phyloP scores from a whole-genome alignment of 257 asterid genomes.

The Apocynum venetum region DNA sequence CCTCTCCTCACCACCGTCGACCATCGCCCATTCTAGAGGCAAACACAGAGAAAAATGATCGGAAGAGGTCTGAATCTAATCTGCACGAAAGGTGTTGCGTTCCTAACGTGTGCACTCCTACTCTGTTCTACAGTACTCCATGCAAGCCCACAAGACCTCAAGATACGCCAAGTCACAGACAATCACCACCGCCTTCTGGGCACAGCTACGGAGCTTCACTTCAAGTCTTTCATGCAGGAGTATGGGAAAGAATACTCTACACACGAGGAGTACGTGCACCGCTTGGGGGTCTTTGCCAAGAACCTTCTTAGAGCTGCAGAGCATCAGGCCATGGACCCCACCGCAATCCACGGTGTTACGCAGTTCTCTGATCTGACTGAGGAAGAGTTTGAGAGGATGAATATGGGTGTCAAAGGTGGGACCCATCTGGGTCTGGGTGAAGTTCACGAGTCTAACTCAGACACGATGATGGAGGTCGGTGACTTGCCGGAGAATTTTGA shows the following conservation, averaged over 20 bases:
- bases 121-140: background rate
- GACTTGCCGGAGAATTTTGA: constrained; percentile 81
- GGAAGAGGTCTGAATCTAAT: constrained; percentile 34
- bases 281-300: constrained; percentile 68
- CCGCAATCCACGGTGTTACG: constrained; percentile 81
- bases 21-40: background rate
- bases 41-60: background rate
- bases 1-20: background rate
- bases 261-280: constrained; percentile 71
- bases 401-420: constrained; percentile 62
- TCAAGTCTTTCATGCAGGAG: constrained; percentile 56
- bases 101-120: constrained; percentile 47
- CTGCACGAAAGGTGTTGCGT: constrained; percentile 25
- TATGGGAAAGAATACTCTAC: constrained; percentile 54
- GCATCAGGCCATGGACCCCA: constrained; percentile 87
- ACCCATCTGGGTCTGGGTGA: background rate
- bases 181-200: constrained; percentile 47
- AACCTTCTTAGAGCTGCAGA: constrained; percentile 73
- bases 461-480: constrained; percentile 41
- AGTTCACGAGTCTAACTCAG: constrained; percentile 10
- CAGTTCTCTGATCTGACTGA: constrained; percentile 66
- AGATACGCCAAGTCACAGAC: constrained; percentile 71
- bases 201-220: constrained; percentile 54
- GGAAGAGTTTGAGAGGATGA: constrained; percentile 73
- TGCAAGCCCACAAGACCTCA: constrained; percentile 29